Conservation (phyloP, 176 grass and related monocot genomes). For the Oryza punctata region DNA sequence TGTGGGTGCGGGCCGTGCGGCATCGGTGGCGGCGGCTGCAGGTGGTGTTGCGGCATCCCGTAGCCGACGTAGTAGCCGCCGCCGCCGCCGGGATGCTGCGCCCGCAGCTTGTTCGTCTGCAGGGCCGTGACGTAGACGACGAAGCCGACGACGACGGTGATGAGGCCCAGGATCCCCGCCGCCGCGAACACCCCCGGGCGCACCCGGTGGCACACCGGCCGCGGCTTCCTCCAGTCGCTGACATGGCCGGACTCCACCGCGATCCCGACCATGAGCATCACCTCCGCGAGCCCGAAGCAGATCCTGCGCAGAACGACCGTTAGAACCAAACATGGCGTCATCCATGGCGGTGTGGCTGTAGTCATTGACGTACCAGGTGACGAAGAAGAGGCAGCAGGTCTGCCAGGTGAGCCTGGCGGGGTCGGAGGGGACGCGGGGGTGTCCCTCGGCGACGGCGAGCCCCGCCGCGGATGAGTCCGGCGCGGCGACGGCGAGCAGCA, state of each 20-base stretch:
- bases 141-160: slow-evolving; percentile 80
- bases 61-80: slow-evolving; percentile 39
- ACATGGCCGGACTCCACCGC: slow-evolving; percentile 79
- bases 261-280: slow-evolving; percentile 86
- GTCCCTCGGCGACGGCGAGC: slow-evolving; percentile 47
- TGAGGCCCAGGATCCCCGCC: slow-evolving; percentile 80
- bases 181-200: slow-evolving; percentile 76
- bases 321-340: background rate
- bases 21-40: background rate
- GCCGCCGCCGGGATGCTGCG: slow-evolving; percentile 26
- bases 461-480: slow-evolving; percentile 28
- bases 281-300: slow-evolving; percentile 86
- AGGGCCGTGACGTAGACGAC: slow-evolving; percentile 71
- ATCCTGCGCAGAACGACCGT: slow-evolving; percentile 47
- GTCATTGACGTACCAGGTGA: slow-evolving; percentile 49
- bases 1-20: background rate
- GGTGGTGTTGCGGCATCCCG: slow-evolving; percentile 16
- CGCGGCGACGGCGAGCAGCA: slow-evolving; percentile 70
- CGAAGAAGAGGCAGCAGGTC: slow-evolving; percentile 74
- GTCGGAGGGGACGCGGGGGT: slow-evolving; percentile 37
- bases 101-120: slow-evolving; percentile 44
- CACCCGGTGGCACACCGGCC: slow-evolving; percentile 66
- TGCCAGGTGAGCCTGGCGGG: slow-evolving; percentile 53
- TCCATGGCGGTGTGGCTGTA: background rate
- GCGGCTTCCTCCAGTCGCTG: slow-evolving; percentile 72